Evolutionary conservation across 495 filamentous ascomycete genomes (phyloP).

Genomic region (Sordaria brevicollis): DNA sequence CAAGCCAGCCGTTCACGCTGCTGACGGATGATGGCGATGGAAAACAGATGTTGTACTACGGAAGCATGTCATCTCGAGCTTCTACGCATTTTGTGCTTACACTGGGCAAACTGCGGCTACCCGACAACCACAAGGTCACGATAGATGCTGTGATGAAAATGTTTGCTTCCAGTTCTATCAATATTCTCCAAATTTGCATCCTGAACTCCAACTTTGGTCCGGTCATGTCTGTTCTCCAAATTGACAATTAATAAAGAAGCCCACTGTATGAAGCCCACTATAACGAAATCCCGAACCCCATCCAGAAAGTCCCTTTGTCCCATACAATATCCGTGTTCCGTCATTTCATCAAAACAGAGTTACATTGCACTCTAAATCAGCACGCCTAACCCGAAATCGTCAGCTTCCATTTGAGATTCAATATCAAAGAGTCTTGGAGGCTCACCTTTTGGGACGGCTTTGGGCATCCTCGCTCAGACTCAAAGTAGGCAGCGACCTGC

Average conservation of each 20-base stretch:
- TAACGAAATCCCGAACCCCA: neutral
- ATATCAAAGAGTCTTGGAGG: neutral
- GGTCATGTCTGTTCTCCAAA: neutral
- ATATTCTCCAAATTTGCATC: neutral
- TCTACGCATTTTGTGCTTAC: neutral
- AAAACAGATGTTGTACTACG: neutral
- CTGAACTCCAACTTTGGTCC: neutral
- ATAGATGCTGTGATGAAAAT: neutral
- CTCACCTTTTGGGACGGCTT: slow-evolving; percentile 6
- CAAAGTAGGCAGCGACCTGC: slow-evolving; percentile 5
- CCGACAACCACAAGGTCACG: neutral
- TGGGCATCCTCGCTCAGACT: slow-evolving; percentile 8
- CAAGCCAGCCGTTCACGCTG: neutral
- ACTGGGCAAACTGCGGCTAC: neutral
- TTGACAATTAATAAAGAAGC: neutral
- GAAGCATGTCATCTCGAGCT: neutral
- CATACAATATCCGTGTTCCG: neutral
- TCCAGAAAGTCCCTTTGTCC: neutral
- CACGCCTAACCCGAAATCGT: neutral
- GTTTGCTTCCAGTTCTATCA: neutral
- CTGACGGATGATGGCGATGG: neutral
- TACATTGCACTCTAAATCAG: neutral
- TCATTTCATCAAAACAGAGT: neutral
- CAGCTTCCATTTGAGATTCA: neutral
- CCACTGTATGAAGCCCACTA: neutral